Evolutionary conservation across 2,329 filamentous ascomycete species (phyloP), one percentile per base, ranked within the genome.

Genomic region (Ustilaginoidea virens): DNA sequence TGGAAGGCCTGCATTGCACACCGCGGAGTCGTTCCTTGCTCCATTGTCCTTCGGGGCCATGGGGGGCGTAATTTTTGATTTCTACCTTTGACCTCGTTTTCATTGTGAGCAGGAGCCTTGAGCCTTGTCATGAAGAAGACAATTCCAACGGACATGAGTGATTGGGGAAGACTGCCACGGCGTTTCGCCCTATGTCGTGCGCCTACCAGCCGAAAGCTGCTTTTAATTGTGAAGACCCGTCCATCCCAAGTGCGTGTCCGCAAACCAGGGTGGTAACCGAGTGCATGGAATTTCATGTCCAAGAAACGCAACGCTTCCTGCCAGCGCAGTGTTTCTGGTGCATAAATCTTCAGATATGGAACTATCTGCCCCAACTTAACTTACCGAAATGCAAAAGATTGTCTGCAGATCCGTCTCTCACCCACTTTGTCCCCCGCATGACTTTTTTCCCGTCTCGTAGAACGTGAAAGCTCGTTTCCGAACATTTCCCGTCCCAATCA

Each of bases 41-140:
- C 54, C 51, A 61, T 60, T 63, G 58, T 55, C 58, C 57, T 63
- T 61, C 52, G 53, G 55, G 56, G 55, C 59, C 60, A 58, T 63
- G 53, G 57, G 52, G 50, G 52, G 54, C 47, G 54, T 25, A 63
- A 61, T 60, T 62, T 60, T 62, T 60, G 58, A 51, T 62, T 43
- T 51, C 30, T n/a, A n/a, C n/a, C n/a, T n/a, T n/a, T n/a, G 20
- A 30, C 37, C 14, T 12, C n/a, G 41, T 60, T 64, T 64, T 64
- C 60, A 55, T 62, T 56, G 37, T 58, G 52, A n/a, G 33, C 13
- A 40, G 33, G 37, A 45, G 52, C 53, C 49, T 48, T 24, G 53
- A 21, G 56, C 47, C 45, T 33, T 37, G 52, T 29, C 49, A 53
- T 47, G 55, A 61, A 48, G 60, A 63, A 61, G 58, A 57, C 2